A percentile compares a stretch with the other conserved stretches of the same genome.
Evolutionary conservation across 2,329 filamentous ascomycete genomes (phyloP).

Genomic region (Dryadomyces sulphureus): DNA sequence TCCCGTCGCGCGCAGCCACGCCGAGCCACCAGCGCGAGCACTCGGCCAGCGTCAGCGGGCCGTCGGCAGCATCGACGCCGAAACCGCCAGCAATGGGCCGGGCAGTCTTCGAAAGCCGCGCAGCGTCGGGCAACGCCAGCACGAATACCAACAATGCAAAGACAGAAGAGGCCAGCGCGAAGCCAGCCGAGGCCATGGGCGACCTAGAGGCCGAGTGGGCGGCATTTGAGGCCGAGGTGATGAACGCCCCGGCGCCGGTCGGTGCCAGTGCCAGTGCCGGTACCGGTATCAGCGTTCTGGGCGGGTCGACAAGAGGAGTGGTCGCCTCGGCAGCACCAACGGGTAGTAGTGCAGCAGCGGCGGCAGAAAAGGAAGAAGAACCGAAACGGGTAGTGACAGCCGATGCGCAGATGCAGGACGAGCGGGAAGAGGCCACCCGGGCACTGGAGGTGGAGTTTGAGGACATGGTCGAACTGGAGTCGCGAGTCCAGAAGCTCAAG

Average conservation of each 20-base stretch:
- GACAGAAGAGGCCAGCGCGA: not conserved
- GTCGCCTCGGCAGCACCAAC: not conserved
- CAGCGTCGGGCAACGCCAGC: not conserved
- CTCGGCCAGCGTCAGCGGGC: too few species aligned
- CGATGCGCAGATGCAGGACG: slow-evolving; percentile 38
- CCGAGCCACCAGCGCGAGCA: slow-evolving; percentile 19
- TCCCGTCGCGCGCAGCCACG: slow-evolving; percentile 49
- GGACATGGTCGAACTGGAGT: slow-evolving; percentile 68
- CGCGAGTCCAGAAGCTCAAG: slow-evolving; percentile 52
- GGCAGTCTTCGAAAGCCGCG: not conserved
- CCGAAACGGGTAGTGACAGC: not conserved
- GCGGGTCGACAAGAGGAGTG: not conserved
- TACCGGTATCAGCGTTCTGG: too few species aligned
- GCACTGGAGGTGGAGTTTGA: slow-evolving; percentile 67
- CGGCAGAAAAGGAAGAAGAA: not conserved
- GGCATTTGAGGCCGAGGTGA: slow-evolving; percentile 63
- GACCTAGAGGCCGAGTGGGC: slow-evolving; percentile 61
- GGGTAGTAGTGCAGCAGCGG: not conserved
- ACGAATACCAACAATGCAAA: not conserved
- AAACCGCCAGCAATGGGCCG: not conserved
- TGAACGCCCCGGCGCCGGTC: slow-evolving; percentile 35
- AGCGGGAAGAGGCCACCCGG: slow-evolving; percentile 61
- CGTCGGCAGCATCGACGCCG: not conserved
- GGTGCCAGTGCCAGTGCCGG: too few species aligned
- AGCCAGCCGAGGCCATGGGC: not conserved